A percentile compares a stretch with the other conserved stretches of the same genome.
Conservation (phyloP, 805 yeast species). For the Ogataea nonfermentans region DNA sequence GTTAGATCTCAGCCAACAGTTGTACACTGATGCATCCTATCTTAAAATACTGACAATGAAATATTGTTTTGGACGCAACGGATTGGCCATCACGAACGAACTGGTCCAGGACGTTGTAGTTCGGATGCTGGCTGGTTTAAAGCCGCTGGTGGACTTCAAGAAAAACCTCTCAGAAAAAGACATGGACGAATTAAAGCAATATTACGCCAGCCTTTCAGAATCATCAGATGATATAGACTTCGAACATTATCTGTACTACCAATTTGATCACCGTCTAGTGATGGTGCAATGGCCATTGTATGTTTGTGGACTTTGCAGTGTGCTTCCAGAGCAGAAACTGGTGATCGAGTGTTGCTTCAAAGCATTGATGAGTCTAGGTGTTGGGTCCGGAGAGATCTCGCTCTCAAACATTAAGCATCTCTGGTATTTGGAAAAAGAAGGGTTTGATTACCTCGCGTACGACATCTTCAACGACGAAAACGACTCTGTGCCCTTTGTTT, state of each 20-base stretch:
- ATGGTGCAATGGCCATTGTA: conserved; percentile 40
- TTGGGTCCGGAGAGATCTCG: conserved; percentile 37
- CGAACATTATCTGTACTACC: conserved; percentile 31
- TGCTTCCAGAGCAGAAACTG: conserved; percentile 30
- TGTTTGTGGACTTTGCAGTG: conserved; percentile 36
- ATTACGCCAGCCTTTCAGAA: conserved; percentile 15
- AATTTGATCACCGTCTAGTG: conserved; percentile 35
- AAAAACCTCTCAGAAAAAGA: conserved; percentile 17
- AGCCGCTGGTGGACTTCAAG: conserved; percentile 26
- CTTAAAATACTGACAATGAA: conserved; percentile 37
- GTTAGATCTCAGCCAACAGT: conserved; percentile 37
- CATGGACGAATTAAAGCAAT: conserved; percentile 16
- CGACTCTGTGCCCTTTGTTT: conserved; percentile 38
- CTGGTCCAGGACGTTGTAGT: conserved; percentile 32
- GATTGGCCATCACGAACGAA: conserved; percentile 27
- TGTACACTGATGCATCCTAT: conserved; percentile 39
- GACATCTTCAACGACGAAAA: conserved; percentile 32
- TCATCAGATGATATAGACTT: conserved; percentile 14
- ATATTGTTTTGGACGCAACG: conserved; percentile 23
- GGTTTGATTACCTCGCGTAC: conserved; percentile 25
- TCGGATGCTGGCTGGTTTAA: conserved; percentile 31
- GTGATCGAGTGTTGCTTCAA: conserved; percentile 36
- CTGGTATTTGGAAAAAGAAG: conserved; percentile 33
- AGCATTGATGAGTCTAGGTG: conserved; percentile 34
- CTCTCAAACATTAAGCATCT: conserved; percentile 30